phyloP scores from a whole-genome alignment of 2,329 filamentous ascomycete genomes.

The Colletotrichum sp. region DNA sequence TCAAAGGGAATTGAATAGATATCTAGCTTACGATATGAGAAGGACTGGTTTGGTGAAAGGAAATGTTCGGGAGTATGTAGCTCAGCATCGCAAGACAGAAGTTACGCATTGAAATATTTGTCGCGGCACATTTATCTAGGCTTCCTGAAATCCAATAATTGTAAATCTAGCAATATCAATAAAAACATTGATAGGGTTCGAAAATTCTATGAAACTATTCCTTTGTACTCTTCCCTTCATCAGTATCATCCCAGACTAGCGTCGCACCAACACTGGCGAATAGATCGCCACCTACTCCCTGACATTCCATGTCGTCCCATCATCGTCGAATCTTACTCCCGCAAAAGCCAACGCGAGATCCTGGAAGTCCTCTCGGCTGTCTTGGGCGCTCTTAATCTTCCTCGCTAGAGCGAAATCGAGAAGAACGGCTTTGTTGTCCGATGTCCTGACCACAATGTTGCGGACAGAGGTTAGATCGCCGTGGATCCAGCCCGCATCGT shows the following conservation, averaged over 20 bases:
- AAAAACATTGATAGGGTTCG: rapidly evolving
- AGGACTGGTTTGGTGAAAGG: no score
- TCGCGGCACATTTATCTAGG: no score
- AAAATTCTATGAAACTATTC: rapidly evolving
- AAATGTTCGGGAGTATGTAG: no score
- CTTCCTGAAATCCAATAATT: no score
- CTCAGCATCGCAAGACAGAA: no score
- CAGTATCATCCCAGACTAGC: rapidly evolving
- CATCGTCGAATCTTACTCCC: neutral
- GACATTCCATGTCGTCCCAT: neutral
- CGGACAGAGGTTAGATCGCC: neutral
- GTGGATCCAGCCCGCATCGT: neutral
- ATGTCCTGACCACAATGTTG: neutral
- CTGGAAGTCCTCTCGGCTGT: neutral
- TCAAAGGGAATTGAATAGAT: no score
- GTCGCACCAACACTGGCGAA: rapidly evolving
- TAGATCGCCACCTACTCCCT: neutral
- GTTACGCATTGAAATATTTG: no score
- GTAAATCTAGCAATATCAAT: no score
- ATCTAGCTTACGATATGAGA: no score
- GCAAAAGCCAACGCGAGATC: neutral
- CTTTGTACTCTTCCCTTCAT: no score
- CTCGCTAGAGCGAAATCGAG: neutral
- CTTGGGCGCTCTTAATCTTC: neutral
- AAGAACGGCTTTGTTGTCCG: neutral